Base-by-base conservation (phyloP, 106 monocot genomes). In the Dendrobium catenatum region DNA sequence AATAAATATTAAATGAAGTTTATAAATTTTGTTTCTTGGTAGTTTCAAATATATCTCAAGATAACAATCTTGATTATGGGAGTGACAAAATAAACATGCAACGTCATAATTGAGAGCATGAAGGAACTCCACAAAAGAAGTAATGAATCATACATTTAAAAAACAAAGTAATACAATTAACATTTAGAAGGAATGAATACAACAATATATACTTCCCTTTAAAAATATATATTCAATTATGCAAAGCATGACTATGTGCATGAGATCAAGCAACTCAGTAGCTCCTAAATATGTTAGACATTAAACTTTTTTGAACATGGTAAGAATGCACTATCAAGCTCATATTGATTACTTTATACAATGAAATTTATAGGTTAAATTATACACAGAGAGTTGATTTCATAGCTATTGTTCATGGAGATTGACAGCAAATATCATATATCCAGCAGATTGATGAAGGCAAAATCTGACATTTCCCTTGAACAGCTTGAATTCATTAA, bases 401-500 rank as follows among this genome's bases (percentile, higher is more conserved):
- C 70, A 70, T 37, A 10, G 70, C 15, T 37, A 70, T 37, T 33
- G 11, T 37, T 51, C 51, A 70, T 37, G 33, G 70, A 37, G 33
- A 5, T 2, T 15, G 19, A 22, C 20, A 5, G n/a, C 6, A 70
- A 70, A 33, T 70, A 70, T 15, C 70, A 37, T 70, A 0, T 10
- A 70, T 68, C 70, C 67, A 4, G 16, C 33, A 70, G 6, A 22
- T 61, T 61, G 61, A 61, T 22, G 8, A 22, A 22, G 16, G 70
- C 13, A 70, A 70, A 1, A 37, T 33, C 10, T 33, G 2, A 70
- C 70, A 70, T 70, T 70, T 70, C 70, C 29, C 10, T 70, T 70
- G 13, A 70, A 37, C 64, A 70, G 15, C 9, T 70, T 70, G 70
- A 70, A 70, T 70, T 70, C 70, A 70, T 70, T 37, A 37, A 70